A percentile compares a stretch with the other conserved stretches of the same genome.
Evolutionary conservation across 2,329 filamentous ascomycete species (phyloP).

Genomic region (Fusarium illudens): DNA sequence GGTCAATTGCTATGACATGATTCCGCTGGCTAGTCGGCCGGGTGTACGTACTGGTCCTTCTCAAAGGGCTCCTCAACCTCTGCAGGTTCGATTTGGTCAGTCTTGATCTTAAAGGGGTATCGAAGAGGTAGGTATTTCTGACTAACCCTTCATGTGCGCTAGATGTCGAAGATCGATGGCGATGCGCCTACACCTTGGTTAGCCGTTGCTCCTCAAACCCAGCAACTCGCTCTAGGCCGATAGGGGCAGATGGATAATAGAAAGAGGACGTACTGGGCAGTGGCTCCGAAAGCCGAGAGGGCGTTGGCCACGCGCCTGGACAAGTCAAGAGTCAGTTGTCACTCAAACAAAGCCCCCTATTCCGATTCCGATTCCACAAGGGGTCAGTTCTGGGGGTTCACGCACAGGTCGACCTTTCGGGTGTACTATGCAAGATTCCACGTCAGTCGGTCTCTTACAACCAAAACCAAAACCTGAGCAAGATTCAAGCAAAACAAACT

Average conservation of each 20-base stretch:
- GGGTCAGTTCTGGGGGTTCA: neutral
- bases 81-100: neutral
- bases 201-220: neutral
- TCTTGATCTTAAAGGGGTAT: neutral
- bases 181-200: constrained; percentile 53
- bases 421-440: constrained; percentile 50
- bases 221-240: neutral
- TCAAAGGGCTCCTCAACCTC: constrained; percentile 71
- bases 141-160: constrained; percentile 71
- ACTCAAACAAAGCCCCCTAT: neutral
- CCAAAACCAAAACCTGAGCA: too few species aligned
- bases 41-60: neutral
- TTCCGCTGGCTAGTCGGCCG: neutral
- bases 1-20: too few species aligned
- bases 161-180: constrained; percentile 78
- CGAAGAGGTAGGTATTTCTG: too few species aligned
- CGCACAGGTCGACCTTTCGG: constrained; percentile 79
- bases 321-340: neutral
- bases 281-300: constrained; percentile 79
- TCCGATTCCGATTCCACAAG: too few species aligned
- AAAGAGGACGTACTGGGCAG: constrained; percentile 61
- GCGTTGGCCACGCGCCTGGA: constrained; percentile 70
- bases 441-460: neutral
- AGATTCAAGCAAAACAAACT: neutral
- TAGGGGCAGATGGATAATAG: neutral